Evolutionary conservation across 2,329 filamentous ascomycete genomes (phyloP), one percentile per base, ranked within the genome.

Genomic region (Ascocoryne sarcoides): DNA sequence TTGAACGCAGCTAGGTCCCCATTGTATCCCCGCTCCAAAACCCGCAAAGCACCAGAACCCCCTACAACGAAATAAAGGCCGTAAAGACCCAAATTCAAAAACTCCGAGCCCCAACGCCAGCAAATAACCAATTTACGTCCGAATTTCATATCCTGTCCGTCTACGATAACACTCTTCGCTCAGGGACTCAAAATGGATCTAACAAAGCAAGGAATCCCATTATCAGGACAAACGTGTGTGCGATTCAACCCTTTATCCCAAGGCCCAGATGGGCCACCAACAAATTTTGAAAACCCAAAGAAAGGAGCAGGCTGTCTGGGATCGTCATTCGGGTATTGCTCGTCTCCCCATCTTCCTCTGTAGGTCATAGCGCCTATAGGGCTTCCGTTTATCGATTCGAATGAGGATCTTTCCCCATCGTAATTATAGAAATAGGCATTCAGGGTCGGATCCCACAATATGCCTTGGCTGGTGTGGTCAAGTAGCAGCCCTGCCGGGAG

Each of bases 281-380:
- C 61, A 52, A 70, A 82, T 53, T 73, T 75, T n/a, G 65, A 45
- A 32, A 60, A 59, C 2, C 56, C 55, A 16, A 75, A 67, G 36
- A 71, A 70, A 3, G 67, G 45, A 8, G 47, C 36, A 5, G 44
- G 40, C 40, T 61, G 58, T 35, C 49, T 45, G 36, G 70, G 65
- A 26, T 66, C 67, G n/a, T 64, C 60, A 2, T 65, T 61, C 0
- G 70, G 67, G 40, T 79, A 75, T 50, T 74, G 66, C 45, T 73
- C 57, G 50, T 83, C 77, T 2, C 79, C 79, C 79, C 78, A 84
- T 21, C 62, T 60, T 0, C 79, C 79, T 18, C 60, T 61, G 53
- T 70, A 83, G 29, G 68, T 54, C 45, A 83, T 62, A 62, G 70
- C 81, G 10, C 64, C 65, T 2, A 71, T 61, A 0, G 79, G 76